Base-by-base conservation (phyloP, 73 alveolate genomes). In the Stentor roeselii region DNA sequence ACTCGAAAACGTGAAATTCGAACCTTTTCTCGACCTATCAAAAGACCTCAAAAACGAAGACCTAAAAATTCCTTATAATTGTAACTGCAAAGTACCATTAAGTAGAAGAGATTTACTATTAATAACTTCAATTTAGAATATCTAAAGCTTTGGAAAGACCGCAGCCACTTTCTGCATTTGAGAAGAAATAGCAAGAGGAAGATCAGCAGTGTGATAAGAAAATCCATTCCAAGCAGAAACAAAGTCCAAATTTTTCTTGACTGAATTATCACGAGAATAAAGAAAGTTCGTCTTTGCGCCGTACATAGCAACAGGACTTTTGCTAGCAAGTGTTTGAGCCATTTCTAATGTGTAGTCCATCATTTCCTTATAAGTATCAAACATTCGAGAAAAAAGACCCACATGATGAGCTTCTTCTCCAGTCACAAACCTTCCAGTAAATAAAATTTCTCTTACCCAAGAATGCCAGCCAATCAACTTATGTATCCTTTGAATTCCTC, bases 391-490 rank as follows among this genome's bases (percentile, higher is more conserved):
- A n/a, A n/a, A n/a, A n/a, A n/a, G n/a, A n/a, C n/a, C n/a, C n/a
- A n/a, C n/a, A n/a, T n/a, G n/a, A n/a, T n/a, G n/a, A 1, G 95
- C 95, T 88, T 92, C 97, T 34, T 88, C 39, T 31, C 93, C 94
- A 60, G 36, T 76, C 67, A 92, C 90, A 61, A 82, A 83, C 77
- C 96, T 83, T 34, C 96, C 97, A 32, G 97, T 90, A 59, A 78
- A 92, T 3, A 86, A 91, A 3, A 92, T 42, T 82, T 92, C 97
- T 90, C 97, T 90, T 61, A 90, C 83, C 78, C 83, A 88, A 14
- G 95, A 87, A 38, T 86, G 36, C 60, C 88, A 76, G 30, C 93
- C 92, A 35, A 60, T 41, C 35, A 87, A 59, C 60, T 87, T 80
- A 34, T 84, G 78, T 60, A 92, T 78, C 85, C 95, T 78, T 80